Base-by-base conservation (phyloP, 805 yeast species). In the Wickerhamomyces sydowiorum region DNA sequence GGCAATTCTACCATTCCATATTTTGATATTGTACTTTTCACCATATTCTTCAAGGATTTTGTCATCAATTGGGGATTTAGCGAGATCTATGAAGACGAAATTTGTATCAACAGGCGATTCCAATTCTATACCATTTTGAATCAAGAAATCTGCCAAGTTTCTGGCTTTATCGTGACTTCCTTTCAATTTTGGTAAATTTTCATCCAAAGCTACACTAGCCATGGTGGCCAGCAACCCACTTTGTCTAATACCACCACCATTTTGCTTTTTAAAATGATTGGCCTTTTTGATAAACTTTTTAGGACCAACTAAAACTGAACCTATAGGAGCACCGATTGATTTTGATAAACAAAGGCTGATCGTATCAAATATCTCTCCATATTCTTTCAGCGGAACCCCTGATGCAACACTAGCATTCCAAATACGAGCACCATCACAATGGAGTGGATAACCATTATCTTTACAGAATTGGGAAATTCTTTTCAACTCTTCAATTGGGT, bases 221-320 rank as follows among this genome's bases (percentile, higher is more conserved):
- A 91, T 89, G 38, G 76, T 68, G 1, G 95, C 70, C 48, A 90
- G 67, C 57, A 86, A 61, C 38, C 97, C 97, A 36, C 85, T 72
- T 65, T 90, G 98, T 59, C 97, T 74, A 38, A 90, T 78, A 46
- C 96, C 96, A 52, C 97, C 97, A 58, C 98, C 98, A 50, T 77
- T 78, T 66, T 91, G 97, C 56, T 90, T 90, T 53, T 84, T 84
- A 69, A 88, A 84, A 65, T 89, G 95, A 57, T 80, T 82, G 23
- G 95, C 89, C 55, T 78, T 80, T 49, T 66, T 64, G 45, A 89
- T 80, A 51, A 80, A 73, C 37, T 65, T 61, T 32, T 58, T 54
- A 22, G 68, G 59, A 19, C 96, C 95, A 29, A 89, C 96, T 29
- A 90, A 69, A 3, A 90, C 78, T 13, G 95, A 84, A 7, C 98